Percentiles rank a stretch among this genome's conserved stretches.
Evolutionary conservation across 202 grass and related monocot genomes (phyloP).

Genomic region (Hordeum pubiflorum): DNA sequence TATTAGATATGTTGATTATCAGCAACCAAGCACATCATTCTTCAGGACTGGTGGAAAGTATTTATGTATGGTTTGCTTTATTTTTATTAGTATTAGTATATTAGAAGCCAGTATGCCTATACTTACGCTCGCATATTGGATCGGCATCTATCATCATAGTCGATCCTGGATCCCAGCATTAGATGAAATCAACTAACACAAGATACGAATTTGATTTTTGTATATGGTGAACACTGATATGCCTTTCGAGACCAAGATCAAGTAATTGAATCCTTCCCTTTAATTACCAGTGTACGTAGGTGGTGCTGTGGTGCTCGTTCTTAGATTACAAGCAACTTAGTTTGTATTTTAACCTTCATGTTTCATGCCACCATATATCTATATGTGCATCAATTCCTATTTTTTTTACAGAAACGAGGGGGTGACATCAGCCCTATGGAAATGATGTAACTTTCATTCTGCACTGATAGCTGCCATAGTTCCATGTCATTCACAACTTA

Average conservation of each 20-base stretch:
- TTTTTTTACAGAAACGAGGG: neutral
- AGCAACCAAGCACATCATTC: neutral
- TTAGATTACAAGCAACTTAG: neutral
- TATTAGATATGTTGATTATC: neutral
- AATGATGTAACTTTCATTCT: no score
- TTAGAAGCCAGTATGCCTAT: neutral
- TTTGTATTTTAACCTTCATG: neutral
- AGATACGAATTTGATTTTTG: neutral
- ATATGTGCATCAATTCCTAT: neutral
- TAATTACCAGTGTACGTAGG: neutral
- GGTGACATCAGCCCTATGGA: neutral
- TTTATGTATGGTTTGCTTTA: neutral
- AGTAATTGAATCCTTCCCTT: neutral
- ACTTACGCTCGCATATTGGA: neutral
- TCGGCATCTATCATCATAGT: neutral
- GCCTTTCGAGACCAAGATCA: neutral
- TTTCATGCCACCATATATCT: neutral
- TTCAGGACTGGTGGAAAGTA: neutral
- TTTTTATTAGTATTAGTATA: neutral
- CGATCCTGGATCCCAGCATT: neutral
- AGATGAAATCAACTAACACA: neutral
- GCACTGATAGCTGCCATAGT: no score
- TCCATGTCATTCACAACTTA: no score
- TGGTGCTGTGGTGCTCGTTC: neutral
- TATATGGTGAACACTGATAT: neutral